These are phyloP conservation scores for Sporothrix humicola DNA, from an alignment of 2,329 filamentous ascomycete genomes.

Conservation along the genomic window DNA sequence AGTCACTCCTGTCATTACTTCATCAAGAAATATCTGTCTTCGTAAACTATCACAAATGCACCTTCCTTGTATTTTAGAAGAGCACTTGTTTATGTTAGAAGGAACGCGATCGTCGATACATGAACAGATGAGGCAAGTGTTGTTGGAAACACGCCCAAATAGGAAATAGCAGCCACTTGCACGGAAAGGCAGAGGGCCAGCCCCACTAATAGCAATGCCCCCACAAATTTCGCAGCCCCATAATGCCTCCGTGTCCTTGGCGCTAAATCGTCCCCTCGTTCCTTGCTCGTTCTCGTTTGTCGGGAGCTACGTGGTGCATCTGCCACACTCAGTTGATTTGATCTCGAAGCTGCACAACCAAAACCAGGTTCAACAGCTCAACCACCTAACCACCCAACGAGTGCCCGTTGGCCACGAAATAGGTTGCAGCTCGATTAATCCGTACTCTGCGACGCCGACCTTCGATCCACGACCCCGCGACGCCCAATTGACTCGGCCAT, in stretches of 20 bases:
- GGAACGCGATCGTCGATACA: neutral
- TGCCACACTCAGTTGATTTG: too few relatives aligned
- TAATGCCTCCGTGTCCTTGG: constrained; percentile 23
- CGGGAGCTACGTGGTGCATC: constrained; percentile 16
- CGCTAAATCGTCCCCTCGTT: neutral
- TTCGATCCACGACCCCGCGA: neutral
- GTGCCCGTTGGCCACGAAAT: too few relatives aligned
- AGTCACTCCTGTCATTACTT: too few relatives aligned
- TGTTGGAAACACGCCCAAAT: constrained; percentile 18
- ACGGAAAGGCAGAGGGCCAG: neutral
- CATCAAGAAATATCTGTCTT: too few relatives aligned
- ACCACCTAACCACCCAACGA: too few relatives aligned
- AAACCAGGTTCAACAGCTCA: too few relatives aligned
- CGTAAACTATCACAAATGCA: too few relatives aligned
- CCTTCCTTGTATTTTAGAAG: too few relatives aligned
- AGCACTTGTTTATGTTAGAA: neutral
- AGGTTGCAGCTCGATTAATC: too few relatives aligned
- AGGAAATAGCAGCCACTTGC: constrained; percentile 27
- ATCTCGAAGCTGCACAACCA: too few relatives aligned
- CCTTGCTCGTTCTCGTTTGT: constrained; percentile 14
- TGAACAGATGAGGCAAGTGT: neutral
- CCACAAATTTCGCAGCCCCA: constrained; percentile 18
- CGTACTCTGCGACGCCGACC: too few relatives aligned
- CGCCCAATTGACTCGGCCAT: neutral
- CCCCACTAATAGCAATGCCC: neutral